phyloP scores from a whole-genome alignment of 225 moss, liverwort and hornwort species.

The Physcomitrium patens region DNA sequence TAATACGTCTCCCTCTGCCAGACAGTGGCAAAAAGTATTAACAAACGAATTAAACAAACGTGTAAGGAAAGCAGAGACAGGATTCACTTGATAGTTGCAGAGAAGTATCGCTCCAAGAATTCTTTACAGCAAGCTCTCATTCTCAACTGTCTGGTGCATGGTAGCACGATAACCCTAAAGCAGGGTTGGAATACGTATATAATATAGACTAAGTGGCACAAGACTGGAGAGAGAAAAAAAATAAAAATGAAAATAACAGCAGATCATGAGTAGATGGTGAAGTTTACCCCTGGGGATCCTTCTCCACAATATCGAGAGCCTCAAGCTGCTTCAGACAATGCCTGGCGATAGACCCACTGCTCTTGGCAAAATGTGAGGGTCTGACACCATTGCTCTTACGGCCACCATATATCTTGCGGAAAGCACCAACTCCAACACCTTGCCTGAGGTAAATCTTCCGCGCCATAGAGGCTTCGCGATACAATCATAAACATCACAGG shows the following conservation, averaged over 20 bases:
- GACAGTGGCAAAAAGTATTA: neutral
- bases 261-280: no score
- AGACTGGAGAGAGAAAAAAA: no score
- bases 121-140: no score
- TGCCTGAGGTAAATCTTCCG: conserved; percentile 79
- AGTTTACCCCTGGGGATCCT: conserved; percentile 71
- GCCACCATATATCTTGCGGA: conserved; percentile 82
- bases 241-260: no score
- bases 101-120: neutral
- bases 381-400: conserved; percentile 71
- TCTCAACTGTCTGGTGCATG: no score
- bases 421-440: conserved; percentile 76
- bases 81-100: neutral
- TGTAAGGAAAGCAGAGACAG: neutral
- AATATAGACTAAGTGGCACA: no score
- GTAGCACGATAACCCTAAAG: neutral
- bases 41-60: neutral
- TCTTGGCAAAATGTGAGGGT: conserved; percentile 79
- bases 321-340: conserved; percentile 77
- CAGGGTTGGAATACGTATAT: no score
- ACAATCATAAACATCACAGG: neutral
- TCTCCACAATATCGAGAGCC: conserved; percentile 68
- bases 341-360: conserved; percentile 70
- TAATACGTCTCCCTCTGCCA: conserved; percentile 73
- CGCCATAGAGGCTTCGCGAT: conserved; percentile 70